Evolutionary conservation across 306 rosid species (phyloP).

Genomic region (Senna tora): DNA sequence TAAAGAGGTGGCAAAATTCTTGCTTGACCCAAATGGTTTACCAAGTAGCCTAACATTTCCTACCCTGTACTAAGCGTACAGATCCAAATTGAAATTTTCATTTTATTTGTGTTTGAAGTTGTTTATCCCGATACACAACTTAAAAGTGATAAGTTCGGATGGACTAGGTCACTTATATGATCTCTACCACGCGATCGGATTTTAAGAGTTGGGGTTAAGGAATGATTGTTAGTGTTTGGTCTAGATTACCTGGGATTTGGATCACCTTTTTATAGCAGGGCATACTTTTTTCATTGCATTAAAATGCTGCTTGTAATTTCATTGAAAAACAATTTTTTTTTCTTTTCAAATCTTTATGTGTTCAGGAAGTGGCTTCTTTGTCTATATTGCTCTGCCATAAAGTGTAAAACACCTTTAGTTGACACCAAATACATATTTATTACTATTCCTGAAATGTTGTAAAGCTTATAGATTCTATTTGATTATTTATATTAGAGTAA

Average conservation of each 20-base stretch:
- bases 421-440: background rate
- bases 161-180: background rate
- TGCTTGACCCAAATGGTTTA: background rate
- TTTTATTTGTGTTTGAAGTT: too few relatives aligned
- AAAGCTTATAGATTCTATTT: conserved; percentile 14
- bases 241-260: conserved; percentile 21
- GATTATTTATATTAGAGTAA: background rate
- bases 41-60: background rate
- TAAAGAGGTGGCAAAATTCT: background rate
- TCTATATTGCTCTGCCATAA: background rate
- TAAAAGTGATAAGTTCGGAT: background rate
- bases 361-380: background rate
- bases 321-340: background rate
- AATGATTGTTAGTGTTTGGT: background rate
- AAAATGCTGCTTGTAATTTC: conserved; percentile 2
- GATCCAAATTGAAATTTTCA: conserved; percentile 1
- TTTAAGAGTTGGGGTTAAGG: background rate
- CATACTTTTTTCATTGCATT: conserved; percentile 10
- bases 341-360: background rate
- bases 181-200: conserved; percentile 5
- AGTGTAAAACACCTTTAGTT: background rate
- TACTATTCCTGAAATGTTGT: conserved; percentile 15
- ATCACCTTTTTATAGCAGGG: background rate
- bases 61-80: background rate
- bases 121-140: too few relatives aligned